Conservation (phyloP, 2,329 filamentous ascomycete genomes). For the Sporothrix schenckii region DNA sequence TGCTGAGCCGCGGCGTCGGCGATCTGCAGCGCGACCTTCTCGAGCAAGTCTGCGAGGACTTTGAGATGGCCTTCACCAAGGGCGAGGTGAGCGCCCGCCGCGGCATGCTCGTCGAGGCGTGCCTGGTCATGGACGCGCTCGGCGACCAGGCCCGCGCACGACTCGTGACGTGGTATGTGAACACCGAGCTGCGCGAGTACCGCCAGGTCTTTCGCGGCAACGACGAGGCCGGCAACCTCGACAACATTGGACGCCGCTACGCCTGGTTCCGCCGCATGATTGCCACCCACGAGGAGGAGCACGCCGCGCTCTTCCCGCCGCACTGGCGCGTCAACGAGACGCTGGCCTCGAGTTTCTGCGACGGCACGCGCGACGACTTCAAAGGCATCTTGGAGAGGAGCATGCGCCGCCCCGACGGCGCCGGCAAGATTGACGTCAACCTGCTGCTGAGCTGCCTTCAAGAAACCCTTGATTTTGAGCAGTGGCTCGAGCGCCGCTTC, state of each 20-base stretch:
- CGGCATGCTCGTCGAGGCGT: constrained; percentile 78
- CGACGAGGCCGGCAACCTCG: constrained; percentile 91
- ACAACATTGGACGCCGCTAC: constrained; percentile 94
- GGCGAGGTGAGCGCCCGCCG: constrained; percentile 73
- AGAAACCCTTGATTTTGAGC: constrained; percentile 90
- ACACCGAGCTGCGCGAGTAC: constrained; percentile 94
- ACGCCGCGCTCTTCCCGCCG: constrained; percentile 81
- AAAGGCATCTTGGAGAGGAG: constrained; percentile 88
- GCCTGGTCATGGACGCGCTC: constrained; percentile 90
- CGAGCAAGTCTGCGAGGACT: constrained; percentile 99
- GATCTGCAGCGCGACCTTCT: constrained; percentile 90
- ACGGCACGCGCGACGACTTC: constrained; percentile 93
- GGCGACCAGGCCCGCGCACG: constrained; percentile 82
- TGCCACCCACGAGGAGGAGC: constrained; percentile 93
- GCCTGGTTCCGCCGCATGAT: constrained; percentile 96
- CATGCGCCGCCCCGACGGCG: constrained; percentile 73
- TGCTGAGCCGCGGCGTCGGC: constrained; percentile 86
- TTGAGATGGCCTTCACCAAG: constrained; percentile 92
- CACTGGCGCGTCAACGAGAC: constrained; percentile 90
- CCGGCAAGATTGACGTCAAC: constrained; percentile 55
- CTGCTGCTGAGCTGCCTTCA: constrained; percentile 57
- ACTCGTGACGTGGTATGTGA: constrained; percentile 95
- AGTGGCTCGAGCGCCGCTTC: constrained; percentile 83
- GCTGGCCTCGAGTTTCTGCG: constrained; percentile 88
- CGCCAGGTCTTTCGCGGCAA: constrained; percentile 93